Evolutionary conservation across 768 basidiomycete genomes (phyloP).

Genomic region (Amanita jacksonii): DNA sequence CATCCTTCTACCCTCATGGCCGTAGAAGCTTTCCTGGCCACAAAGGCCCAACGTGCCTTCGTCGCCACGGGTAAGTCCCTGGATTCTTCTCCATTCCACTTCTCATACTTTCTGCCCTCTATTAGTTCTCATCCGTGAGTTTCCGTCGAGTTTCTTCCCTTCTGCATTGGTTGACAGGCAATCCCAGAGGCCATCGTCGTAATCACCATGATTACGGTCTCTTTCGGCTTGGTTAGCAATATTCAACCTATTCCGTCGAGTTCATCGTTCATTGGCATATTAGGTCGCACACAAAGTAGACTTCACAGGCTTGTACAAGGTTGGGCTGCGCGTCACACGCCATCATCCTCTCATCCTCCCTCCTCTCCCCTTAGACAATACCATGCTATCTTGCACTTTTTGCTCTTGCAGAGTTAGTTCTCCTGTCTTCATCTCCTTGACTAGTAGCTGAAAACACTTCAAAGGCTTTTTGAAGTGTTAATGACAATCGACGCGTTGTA

Average conservation of each 20-base stretch:
- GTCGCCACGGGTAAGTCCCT: conserved; percentile 52
- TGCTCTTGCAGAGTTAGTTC: conserved; percentile 65
- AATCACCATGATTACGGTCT: conserved; percentile 62
- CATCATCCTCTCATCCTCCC: neutral
- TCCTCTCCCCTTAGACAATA: conserved; percentile 32
- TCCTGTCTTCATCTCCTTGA: neutral
- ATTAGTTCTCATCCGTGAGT: conserved; percentile 53
- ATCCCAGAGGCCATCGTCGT: conserved; percentile 64
- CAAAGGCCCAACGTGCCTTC: conserved; percentile 64
- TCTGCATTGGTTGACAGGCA: conserved; percentile 1
- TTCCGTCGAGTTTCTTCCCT: too few species aligned
- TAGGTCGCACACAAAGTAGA: conserved; percentile 46
- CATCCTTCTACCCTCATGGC: conserved; percentile 37
- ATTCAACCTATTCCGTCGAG: neutral
- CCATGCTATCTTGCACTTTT: conserved; percentile 83
- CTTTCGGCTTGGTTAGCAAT: conserved; percentile 50
- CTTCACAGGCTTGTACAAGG: conserved; percentile 45
- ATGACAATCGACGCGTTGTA: conserved; percentile 82
- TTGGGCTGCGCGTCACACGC: conserved; percentile 17
- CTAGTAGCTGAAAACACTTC: conserved; percentile 4
- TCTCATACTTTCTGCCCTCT: conserved; percentile 9
- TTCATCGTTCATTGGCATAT: conserved; percentile 3
- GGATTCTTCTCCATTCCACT: conserved; percentile 4
- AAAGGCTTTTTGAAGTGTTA: conserved; percentile 69
- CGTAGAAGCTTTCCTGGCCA: conserved; percentile 61